Evolutionary conservation across 257 asterid genomes (phyloP), one percentile per base, ranked within the genome.

Genomic region (Solanum dulcamara): DNA sequence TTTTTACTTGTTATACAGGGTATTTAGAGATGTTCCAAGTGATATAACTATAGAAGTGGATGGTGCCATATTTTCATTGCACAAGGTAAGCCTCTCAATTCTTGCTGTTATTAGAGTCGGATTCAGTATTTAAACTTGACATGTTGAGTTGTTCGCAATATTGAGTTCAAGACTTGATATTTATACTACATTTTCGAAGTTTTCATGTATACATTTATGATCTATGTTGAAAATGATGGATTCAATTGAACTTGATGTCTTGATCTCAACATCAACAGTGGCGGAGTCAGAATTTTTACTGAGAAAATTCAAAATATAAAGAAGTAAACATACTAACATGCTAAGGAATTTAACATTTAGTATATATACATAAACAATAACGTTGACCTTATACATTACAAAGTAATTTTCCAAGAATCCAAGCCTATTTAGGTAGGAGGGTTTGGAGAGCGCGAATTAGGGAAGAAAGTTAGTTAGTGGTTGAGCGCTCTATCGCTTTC

Each of bases 21-120:
- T 91, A 66, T 97, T 94, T 89, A 93, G 92, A 86, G 99, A 97
- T 88, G 99, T 97, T 86, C 98, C 98, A 2, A 95, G 98, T 84
- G 99, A 97, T 86, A 94, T 95, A 86, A 90, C 92, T 1, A 93
- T 97, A 55, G 95, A 97, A 91, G 98, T 97, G 24, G 93, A 91
- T 48, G 99, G 98, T 12, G 91, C 88, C 57, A 87, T 92, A 57
- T 94, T 97, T 89, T 87, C 94, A 20, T 85, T 97, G 89, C 99
- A 97, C 83, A 95, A 97, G 97, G 98, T 91, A 87, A 91, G 88
- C 14, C 50, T 79, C 87, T 60, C 17, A 53, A 72, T 44, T 64
- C 62, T 68, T 0, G 0, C 2, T 0, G 18, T 4, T 35, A 67
- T 32, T 24, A 32, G 75, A 67, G 26, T 46, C 2, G 11, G 11